A percentile compares a stretch with the other conserved stretches of the same genome.
Conservation (phyloP, 345 rosid genomes). For the Passiflora organensis region DNA sequence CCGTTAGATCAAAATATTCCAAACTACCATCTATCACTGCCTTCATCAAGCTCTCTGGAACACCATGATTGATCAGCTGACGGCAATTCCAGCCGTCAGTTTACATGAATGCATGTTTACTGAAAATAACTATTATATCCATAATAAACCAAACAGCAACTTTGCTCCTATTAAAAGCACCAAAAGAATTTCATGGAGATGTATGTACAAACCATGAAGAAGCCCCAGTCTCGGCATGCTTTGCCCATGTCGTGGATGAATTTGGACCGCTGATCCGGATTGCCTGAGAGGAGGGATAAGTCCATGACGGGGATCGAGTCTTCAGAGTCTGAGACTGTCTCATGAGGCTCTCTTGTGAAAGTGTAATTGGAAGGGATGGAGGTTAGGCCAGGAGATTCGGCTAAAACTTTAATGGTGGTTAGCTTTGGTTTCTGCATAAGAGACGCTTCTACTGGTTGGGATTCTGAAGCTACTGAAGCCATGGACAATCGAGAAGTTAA, state of each 20-base stretch:
- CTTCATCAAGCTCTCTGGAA: slow-evolving; percentile 34
- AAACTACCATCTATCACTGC: slow-evolving; percentile 22
- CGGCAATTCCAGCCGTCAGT: too few species aligned
- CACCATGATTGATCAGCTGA: slow-evolving; percentile 51
- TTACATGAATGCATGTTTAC: too few species aligned
- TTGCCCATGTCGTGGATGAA: slow-evolving; percentile 32
- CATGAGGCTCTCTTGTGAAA: slow-evolving; percentile 1
- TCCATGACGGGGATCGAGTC: slow-evolving; percentile 45
- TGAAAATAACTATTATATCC: too few species aligned
- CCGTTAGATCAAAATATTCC: slow-evolving; percentile 39
- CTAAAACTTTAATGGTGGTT: slow-evolving; percentile 17
- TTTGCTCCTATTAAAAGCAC: background rate
- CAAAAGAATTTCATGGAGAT: too few species aligned
- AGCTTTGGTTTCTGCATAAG: background rate
- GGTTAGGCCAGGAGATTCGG: slow-evolving; percentile 34
- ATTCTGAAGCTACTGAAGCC: slow-evolving; percentile 2
- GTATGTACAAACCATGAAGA: slow-evolving; percentile 40
- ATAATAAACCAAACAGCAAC: background rate
- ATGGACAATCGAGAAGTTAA: background rate
- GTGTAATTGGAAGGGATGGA: slow-evolving; percentile 19
- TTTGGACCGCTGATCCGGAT: slow-evolving; percentile 27
- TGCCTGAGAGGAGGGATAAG: slow-evolving; percentile 34
- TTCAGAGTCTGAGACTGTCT: slow-evolving; percentile 7
- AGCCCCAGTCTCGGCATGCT: slow-evolving; percentile 61
- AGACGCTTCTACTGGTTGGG: background rate